phyloP scores from a whole-genome alignment of 306 rosid species.

The Amphicarpaea edgeworthii region DNA sequence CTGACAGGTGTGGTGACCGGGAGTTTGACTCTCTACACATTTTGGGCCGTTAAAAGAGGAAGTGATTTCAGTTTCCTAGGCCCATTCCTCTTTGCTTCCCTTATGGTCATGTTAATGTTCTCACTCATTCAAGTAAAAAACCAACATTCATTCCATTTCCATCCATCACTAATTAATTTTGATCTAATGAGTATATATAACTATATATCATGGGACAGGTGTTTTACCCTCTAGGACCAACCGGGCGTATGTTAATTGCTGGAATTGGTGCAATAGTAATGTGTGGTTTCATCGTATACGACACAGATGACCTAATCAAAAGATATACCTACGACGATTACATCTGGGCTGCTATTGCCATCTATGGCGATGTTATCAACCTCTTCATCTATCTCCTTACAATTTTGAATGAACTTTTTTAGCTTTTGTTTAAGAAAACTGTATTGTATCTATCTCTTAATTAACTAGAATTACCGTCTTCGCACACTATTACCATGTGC shows the following conservation, averaged over 20 bases:
- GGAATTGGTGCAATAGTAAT: conserved; percentile 56
- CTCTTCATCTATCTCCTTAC: conserved; percentile 47
- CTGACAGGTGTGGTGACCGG: conserved; percentile 57
- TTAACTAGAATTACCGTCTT: neutral
- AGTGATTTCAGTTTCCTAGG: conserved; percentile 61
- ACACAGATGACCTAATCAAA: conserved; percentile 57
- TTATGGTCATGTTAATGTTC: conserved; percentile 51
- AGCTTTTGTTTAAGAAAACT: too few species aligned
- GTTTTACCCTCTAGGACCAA: conserved; percentile 56
- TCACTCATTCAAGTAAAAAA: conserved; percentile 59
- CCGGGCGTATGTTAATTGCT: conserved; percentile 45
- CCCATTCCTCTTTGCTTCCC: conserved; percentile 66
- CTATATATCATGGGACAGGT: conserved; percentile 40
- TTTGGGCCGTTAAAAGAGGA: conserved; percentile 72
- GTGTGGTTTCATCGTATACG: conserved; percentile 66
- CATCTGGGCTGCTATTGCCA: conserved; percentile 61
- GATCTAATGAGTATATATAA: neutral
- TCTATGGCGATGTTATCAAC: conserved; percentile 60
- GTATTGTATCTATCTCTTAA: too few species aligned
- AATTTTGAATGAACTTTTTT: conserved; percentile 34
- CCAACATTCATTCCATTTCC: too few species aligned
- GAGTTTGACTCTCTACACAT: conserved; percentile 58
- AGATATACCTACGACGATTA: conserved; percentile 58
- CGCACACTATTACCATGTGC: too few species aligned
- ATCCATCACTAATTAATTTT: too few species aligned